Evolutionary conservation across 805 yeast species (phyloP).

Genomic region (Ogataea corticis): DNA sequence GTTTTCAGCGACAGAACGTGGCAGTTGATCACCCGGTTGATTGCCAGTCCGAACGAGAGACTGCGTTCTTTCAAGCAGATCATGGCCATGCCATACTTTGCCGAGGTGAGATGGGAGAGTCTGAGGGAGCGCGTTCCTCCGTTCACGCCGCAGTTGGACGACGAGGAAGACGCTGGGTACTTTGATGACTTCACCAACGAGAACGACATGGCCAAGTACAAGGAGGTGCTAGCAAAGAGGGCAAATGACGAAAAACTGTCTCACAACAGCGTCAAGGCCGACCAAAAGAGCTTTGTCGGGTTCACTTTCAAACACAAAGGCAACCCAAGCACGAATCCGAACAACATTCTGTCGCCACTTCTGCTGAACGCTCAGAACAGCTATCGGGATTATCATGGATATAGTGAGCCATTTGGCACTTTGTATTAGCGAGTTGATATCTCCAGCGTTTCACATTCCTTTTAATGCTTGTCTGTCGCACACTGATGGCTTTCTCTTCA

Average conservation of each 20-base stretch:
- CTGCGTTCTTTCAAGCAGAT: conserved; percentile 80
- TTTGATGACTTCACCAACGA: conserved; percentile 97
- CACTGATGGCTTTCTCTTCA: neutral
- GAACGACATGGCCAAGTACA: conserved; percentile 95
- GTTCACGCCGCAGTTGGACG: conserved; percentile 93
- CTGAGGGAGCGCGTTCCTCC: conserved; percentile 82
- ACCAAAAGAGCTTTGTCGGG: conserved; percentile 81
- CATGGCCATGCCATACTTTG: conserved; percentile 74
- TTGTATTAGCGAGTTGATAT: conserved; percentile 25
- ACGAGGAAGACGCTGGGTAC: conserved; percentile 97
- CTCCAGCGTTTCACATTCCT: neutral
- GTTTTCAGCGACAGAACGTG: conserved; percentile 97
- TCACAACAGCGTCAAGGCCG: conserved; percentile 58
- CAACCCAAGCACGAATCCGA: conserved; percentile 51
- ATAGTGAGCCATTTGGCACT: conserved; percentile 38
- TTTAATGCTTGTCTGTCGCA: conserved; percentile 3
- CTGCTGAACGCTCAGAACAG: conserved; percentile 26
- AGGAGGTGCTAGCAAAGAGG: conserved; percentile 93
- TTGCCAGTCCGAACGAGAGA: conserved; percentile 77
- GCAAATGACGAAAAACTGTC: conserved; percentile 80
- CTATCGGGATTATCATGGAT: conserved; percentile 25
- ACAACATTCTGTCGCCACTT: conserved; percentile 35
- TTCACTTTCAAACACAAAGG: conserved; percentile 90
- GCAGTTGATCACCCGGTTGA: conserved; percentile 77
- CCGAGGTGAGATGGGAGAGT: conserved; percentile 76